A percentile compares a stretch with the other conserved stretches of the same genome.
Conservation (phyloP, 257 asterid species). For the Solanum pennellii region DNA sequence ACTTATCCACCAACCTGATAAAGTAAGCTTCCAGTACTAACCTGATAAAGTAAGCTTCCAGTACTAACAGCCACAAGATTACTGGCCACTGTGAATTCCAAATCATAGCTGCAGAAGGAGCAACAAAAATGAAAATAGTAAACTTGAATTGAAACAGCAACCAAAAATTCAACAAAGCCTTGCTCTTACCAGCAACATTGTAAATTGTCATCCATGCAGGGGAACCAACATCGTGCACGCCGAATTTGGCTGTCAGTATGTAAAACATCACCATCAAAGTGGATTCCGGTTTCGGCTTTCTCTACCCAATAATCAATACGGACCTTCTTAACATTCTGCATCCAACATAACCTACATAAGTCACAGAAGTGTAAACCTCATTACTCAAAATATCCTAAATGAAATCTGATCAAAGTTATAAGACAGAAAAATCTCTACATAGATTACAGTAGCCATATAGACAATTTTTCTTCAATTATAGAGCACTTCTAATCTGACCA, state of each 20-base stretch:
- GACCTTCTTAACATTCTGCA: conserved; percentile 71
- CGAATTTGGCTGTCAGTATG: conserved; percentile 90
- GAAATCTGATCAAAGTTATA: conserved; percentile 1
- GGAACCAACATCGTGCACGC: conserved; percentile 99
- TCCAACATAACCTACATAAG: conserved; percentile 50
- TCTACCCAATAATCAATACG: conserved; percentile 96
- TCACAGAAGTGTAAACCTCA: conserved; percentile 23
- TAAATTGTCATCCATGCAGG: conserved; percentile 89
- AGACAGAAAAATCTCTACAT: not conserved
- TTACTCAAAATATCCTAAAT: conserved; percentile 14
- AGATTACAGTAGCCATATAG: not conserved
- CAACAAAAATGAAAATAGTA: conserved; percentile 11
- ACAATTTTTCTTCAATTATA: not conserved
- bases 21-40: conserved; percentile 91
- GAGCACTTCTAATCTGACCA: not conserved
- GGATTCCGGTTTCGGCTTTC: conserved; percentile 96
- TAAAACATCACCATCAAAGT: conserved; percentile 61
- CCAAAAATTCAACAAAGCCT: not conserved
- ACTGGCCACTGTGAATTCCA: conserved; percentile 91
- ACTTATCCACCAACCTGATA: conserved; percentile 57
- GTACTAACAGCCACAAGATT: conserved; percentile 89
- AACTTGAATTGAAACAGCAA: not conserved
- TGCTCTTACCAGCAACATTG: conserved; percentile 78
- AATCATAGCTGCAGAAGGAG: conserved; percentile 60
- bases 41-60: conserved; percentile 92